Evolutionary conservation across 2,329 filamentous ascomycete genomes (phyloP).

Genomic region (Monosporascus sp.): DNA sequence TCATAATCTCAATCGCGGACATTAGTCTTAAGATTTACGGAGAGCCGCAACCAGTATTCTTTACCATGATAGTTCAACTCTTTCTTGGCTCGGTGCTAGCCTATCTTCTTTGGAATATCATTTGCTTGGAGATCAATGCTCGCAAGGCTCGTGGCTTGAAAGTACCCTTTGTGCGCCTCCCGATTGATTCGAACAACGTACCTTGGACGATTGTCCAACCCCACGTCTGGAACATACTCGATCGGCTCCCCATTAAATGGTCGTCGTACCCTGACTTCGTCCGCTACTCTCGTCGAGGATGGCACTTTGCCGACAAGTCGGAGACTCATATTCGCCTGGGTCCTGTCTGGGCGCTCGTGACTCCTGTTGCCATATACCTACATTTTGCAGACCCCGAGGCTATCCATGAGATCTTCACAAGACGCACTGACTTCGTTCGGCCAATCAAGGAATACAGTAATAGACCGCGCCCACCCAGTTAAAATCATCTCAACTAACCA

Average conservation of each 20-base stretch:
- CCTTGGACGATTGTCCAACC: constrained; percentile 9
- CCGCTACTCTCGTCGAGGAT: constrained; percentile 19
- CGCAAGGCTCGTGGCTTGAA: background rate
- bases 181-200: background rate
- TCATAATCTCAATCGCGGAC: no score
- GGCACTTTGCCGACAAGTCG: constrained; percentile 14
- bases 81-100: background rate
- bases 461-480: background rate
- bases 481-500: background rate
- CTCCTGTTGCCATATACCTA: constrained; percentile 13
- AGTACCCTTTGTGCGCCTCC: background rate
- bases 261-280: constrained; percentile 16
- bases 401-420: constrained; percentile 14
- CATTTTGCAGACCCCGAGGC: constrained; percentile 19
- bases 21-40: no score
- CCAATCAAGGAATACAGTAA: constrained; percentile 15
- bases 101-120: background rate
- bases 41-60: no score
- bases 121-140: background rate
- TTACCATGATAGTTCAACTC: no score
- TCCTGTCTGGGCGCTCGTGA: constrained; percentile 20
- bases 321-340: constrained; percentile 10
- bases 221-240: constrained; percentile 16
- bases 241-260: constrained; percentile 15
- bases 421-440: constrained; percentile 17